Evolutionary conservation across 345 rosid genomes (phyloP).

Genomic region (Barbarea vulgaris): DNA sequence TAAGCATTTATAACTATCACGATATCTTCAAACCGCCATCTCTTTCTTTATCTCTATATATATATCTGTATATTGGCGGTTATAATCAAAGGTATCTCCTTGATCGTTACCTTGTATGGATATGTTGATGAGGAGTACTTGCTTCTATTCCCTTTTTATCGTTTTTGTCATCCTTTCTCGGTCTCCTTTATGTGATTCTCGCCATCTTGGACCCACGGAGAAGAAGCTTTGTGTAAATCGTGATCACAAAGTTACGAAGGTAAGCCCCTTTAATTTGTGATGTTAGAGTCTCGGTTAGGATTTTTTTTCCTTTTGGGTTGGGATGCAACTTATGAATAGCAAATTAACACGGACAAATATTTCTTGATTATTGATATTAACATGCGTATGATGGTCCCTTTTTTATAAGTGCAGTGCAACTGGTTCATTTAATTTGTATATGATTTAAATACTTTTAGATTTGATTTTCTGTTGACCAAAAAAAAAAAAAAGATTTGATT

Average conservation of each 20-base stretch:
- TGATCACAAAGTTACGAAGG: constrained; percentile 27
- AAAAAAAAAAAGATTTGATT: too few relatives aligned
- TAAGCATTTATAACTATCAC: constrained; percentile 43
- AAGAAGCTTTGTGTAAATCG: constrained; percentile 38
- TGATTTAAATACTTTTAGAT: not conserved
- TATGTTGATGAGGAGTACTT: constrained; percentile 39
- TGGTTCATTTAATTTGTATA: not conserved
- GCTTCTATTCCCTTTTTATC: constrained; percentile 43
- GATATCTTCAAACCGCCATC: constrained; percentile 29
- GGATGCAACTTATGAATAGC: not conserved
- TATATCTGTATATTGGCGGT: constrained; percentile 3
- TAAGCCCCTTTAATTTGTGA: constrained; percentile 18
- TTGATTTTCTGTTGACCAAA: too few relatives aligned
- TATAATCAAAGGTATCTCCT: constrained; percentile 4
- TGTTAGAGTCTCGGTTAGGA: not conserved
- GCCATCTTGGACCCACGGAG: constrained; percentile 44
- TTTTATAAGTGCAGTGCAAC: not conserved
- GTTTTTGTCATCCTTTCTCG: constrained; percentile 43
- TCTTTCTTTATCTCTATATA: not conserved
- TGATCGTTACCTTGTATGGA: not conserved
- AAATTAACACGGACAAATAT: not conserved
- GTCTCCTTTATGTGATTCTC: constrained; percentile 53
- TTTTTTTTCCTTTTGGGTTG: not conserved
- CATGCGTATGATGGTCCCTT: not conserved
- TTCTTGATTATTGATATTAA: not conserved